Base-by-base conservation (phyloP, 2,329 filamentous ascomycete genomes). In the Botrytis squamosa region DNA sequence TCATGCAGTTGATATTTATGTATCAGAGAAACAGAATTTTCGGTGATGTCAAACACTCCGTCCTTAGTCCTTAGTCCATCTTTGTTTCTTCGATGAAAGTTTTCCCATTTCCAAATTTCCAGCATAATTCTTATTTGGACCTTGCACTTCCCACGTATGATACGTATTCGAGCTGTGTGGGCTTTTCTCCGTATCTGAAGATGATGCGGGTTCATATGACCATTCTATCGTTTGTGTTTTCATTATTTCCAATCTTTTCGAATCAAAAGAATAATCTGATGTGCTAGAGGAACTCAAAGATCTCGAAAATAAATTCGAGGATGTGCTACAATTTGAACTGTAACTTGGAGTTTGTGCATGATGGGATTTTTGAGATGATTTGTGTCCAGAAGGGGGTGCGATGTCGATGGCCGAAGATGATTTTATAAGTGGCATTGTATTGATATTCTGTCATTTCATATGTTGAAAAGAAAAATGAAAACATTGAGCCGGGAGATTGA, bases 171-270 rank as follows among this genome's bases (percentile, higher is more conserved):
- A 52, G 33, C 10, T 52, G 16, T 38, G 25, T n/a, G 22, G 0
- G 1, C 0, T 18, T 18, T n/a, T 18, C 42, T 20, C 22, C 10
- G 10, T 16, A 16, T 36, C 4, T 5, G 33, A 52, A 66, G 16
- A 5, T 25, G 44, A 66, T n/a, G 64, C 64, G 6, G 44, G 29
- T 66, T 66, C 64, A 22, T 66, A 66, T 18, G 44, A 12, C 44
- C 20, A 66, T 38, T 66, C 64, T 18, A 67, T 36, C 33, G 44
- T 66, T 66, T 66, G 64, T 16, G 44, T 49, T 36, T 66, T 52
- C 64, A 66, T 52, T 18, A 66, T 66, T 25, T 49, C 44, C 22
- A 67, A 33, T 10, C 10, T 25, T 38, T 38, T 67, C 12, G 44
- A 38, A 38, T 52, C 22, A 22, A 67, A 52, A 0, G 22, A 38